Conservation (phyloP, 768 basidiomycete genomes). For the Aureoboletus auriporus region DNA sequence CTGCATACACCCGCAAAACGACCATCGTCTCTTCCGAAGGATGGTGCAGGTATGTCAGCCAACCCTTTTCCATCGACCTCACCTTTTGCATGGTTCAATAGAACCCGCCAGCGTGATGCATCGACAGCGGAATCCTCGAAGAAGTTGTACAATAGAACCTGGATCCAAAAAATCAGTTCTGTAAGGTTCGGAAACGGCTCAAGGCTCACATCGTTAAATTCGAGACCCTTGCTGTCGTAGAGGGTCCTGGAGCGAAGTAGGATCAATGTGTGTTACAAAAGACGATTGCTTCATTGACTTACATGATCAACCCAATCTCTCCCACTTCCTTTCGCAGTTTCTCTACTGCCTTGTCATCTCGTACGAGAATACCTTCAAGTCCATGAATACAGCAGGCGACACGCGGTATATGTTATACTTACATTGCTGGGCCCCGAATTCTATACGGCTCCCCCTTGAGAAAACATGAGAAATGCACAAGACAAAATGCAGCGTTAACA, state of each 20-base stretch:
- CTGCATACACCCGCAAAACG: constrained; percentile 54
- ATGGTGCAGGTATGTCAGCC: constrained; percentile 32
- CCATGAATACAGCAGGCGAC: neutral
- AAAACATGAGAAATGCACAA: constrained; percentile 7
- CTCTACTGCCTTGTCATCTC: constrained; percentile 50
- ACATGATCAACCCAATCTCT: constrained; percentile 58
- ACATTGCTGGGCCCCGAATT: constrained; percentile 70
- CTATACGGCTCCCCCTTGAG: constrained; percentile 43
- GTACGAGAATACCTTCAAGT: constrained; percentile 60
- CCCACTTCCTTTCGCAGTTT: constrained; percentile 50
- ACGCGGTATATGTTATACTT: constrained; percentile 2
- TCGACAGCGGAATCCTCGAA: constrained; percentile 60
- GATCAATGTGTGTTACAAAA: neutral
- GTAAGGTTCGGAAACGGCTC: neutral
- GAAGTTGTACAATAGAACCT: constrained; percentile 76
- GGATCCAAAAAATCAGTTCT: neutral
- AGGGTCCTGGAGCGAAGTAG: constrained; percentile 21
- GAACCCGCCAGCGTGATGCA: constrained; percentile 54
- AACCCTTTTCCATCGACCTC: constrained; percentile 10
- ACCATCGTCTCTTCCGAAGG: constrained; percentile 40
- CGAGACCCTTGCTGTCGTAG: constrained; percentile 31
- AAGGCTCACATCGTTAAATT: constrained; percentile 18
- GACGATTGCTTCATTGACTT: constrained; percentile 7
- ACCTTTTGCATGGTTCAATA: constrained; percentile 42
- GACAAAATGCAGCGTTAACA: constrained; percentile 1